Evolutionary conservation across 2,329 filamentous ascomycete genomes (phyloP), one percentile per base, ranked within the genome.

Genomic region (Pseudovirgaria hyperparasitica): DNA sequence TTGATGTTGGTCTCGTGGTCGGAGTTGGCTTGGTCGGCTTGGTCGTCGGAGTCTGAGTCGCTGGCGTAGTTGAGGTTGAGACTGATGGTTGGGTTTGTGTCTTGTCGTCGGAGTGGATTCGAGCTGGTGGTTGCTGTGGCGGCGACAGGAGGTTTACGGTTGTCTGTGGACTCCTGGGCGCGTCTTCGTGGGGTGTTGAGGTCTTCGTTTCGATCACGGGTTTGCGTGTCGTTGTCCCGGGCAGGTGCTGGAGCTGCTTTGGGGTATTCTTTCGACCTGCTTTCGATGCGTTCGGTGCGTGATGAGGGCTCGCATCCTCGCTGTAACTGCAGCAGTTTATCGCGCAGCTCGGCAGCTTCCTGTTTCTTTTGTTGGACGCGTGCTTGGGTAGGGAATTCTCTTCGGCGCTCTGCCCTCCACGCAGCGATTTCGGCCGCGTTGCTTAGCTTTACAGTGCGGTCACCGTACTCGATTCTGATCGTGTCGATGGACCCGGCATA

Each of bases 381-480:
- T 32, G 72, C 71, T 48, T 72, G 71, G 3, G 86, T 94, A 2
- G 87, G 87, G 48, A 72, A 96, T 27, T 77, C 76, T 38, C 72
- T 77, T 46, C 68, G 78, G 32, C 87, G 73, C 51, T 93, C 84
- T 26, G 73, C 73, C 36, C 92, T 72, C 73, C 84, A 96, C 5
- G 72, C 70, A 14, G 72, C 68, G 29, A 94, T 65, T 45, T 94
- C 85, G 32, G 70, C 70, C 10, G 65, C 49, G 5, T 62, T 63
- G 28, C 62, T 60, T 14, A 77, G 48, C 0, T 58, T 64, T 4
- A 67, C 48, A 23, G 67, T 60, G 40, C 62, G 50, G n/a, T 68
- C 67, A 37, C 63, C 60, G 40, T 72, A 70, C 30, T 69, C 65
- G 35, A 76, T 65, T 26, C 51, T 44, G 28, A 21, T 30, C 35